phyloP scores from a whole-genome alignment of 768 basidiomycete genomes.

The Piloderma croceum region DNA sequence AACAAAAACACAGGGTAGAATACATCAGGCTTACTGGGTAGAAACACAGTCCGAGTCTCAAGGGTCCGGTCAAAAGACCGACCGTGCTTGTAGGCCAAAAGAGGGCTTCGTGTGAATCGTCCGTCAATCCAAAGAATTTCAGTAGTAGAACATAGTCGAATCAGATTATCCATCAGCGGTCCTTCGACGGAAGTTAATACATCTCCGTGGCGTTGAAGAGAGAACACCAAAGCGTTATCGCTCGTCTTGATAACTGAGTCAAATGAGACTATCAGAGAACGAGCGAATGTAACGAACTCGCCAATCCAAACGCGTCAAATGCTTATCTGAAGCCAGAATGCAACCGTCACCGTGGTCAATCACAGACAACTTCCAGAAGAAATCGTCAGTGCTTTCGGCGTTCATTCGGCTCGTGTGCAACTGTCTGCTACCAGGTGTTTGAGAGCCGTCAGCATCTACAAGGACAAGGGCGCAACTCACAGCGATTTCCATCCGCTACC shows the following conservation, averaged over 20 bases:
- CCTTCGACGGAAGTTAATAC: constrained; percentile 53
- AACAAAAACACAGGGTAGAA: not conserved
- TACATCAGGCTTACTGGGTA: constrained; percentile 24
- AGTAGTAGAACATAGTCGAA: constrained; percentile 54
- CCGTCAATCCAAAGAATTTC: constrained; percentile 68
- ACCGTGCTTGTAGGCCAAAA: constrained; percentile 58
- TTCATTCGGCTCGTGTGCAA: no score
- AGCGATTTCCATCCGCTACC: constrained; percentile 29
- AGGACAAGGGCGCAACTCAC: no score
- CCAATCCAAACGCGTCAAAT: constrained; percentile 44
- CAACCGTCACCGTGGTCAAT: constrained; percentile 31
- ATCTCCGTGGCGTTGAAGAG: constrained; percentile 27
- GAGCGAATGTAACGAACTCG: constrained; percentile 46
- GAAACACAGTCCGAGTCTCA: constrained; percentile 32
- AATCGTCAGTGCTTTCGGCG: constrained; percentile 15
- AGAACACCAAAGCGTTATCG: constrained; percentile 27
- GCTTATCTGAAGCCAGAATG: constrained; percentile 42
- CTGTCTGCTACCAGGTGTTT: no score
- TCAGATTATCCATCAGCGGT: constrained; percentile 34
- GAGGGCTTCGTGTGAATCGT: constrained; percentile 49
- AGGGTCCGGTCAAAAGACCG: constrained; percentile 59
- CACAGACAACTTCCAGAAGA: constrained; percentile 50
- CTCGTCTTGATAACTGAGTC: no score
- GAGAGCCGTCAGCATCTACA: no score
- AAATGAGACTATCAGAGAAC: no score